Base-by-base conservation (phyloP, 208 protist genomes). In the Crithidia brevicula region DNA sequence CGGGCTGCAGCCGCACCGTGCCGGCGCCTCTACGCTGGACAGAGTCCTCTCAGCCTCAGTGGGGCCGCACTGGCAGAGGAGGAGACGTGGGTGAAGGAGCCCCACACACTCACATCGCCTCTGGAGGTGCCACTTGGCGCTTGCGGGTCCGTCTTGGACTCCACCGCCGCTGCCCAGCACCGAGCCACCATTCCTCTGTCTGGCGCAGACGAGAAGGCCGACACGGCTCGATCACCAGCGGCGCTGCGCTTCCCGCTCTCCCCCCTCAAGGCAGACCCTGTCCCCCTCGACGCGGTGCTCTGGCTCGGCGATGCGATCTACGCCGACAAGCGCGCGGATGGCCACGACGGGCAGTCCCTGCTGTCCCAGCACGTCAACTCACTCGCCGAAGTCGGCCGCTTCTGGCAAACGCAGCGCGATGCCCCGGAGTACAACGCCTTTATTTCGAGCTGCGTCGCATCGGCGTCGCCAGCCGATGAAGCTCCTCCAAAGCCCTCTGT, bases 301-400 rank as follows among this genome's bases (percentile, higher is more conserved):
- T 97, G 89, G 89, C 70, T 93, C 16, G 92, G 92, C 18, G 92
- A 97, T 60, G 83, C 69, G 6, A 85, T 97, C 30, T 97, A 97
- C 78, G 85, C 84, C 0, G 89, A 97, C 58, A 90, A 85, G 53
- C 46, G 52, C 1, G 63, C 71, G 3, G 73, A 81, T 20, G 77
- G 69, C 42, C 28, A 66, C 18, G 63, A 70, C 38, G 38, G 28
- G 31, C 70, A 76, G 62, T 50, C 70, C n/a, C 56, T 76, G 33
- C 27, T 76, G 6, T 68, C 33, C 23, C 49, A 66, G 9, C 62
- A 66, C 57, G 8, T 15, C n/a, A 81, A 74, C 45, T 59, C 82
- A 22, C 57, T 93, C 31, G 63, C 67, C 11, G 58, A 58, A 11
- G 72, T 93, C n/a, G 56, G 79, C 40, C 65, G n/a, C 18, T 91